These are phyloP conservation scores for Silybum marianum DNA, from an alignment of 129 eudicot genomes.

Conservation along the genomic window DNA sequence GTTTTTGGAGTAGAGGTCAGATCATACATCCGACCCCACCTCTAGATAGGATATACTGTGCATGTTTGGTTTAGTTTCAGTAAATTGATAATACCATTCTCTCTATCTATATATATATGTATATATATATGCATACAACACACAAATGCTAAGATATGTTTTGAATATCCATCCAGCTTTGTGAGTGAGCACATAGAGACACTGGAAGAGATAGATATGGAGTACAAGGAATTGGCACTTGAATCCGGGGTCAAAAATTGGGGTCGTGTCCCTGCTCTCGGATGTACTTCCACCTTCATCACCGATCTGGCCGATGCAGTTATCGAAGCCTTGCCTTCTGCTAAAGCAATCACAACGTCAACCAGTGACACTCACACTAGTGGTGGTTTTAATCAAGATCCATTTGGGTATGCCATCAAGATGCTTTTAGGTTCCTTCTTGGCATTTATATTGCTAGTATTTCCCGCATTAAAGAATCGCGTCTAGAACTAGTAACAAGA, in stretches of 20 bases:
- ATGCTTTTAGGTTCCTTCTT: conserved; percentile 79
- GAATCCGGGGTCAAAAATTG: conserved; percentile 87
- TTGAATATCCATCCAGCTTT: conserved; percentile 60
- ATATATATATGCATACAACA: not conserved
- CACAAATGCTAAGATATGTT: not conserved
- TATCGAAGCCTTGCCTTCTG: conserved; percentile 92
- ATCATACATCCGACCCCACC: no score
- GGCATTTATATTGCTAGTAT: conserved; percentile 74
- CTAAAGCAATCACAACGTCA: conserved; percentile 59
- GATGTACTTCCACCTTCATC: conserved; percentile 72
- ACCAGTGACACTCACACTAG: conserved; percentile 25
- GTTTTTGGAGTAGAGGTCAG: no score
- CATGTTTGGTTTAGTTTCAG: not conserved
- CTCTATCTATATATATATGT: no score
- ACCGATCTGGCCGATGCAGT: conserved; percentile 92
- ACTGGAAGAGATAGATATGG: conserved; percentile 96
- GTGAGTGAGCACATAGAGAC: conserved; percentile 99
- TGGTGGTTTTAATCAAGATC: conserved; percentile 38
- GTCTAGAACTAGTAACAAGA: conserved; percentile 23
- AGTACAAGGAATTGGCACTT: conserved; percentile 82
- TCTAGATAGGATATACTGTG: not conserved
- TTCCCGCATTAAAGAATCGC: conserved; percentile 64
- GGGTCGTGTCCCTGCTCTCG: conserved; percentile 99
- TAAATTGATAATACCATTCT: not conserved
- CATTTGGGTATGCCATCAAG: conserved; percentile 48